Percentiles rank a stretch among this genome's conserved stretches.
Evolutionary conservation across 768 basidiomycete genomes (phyloP).

Genomic region (Amanita polypyramis): DNA sequence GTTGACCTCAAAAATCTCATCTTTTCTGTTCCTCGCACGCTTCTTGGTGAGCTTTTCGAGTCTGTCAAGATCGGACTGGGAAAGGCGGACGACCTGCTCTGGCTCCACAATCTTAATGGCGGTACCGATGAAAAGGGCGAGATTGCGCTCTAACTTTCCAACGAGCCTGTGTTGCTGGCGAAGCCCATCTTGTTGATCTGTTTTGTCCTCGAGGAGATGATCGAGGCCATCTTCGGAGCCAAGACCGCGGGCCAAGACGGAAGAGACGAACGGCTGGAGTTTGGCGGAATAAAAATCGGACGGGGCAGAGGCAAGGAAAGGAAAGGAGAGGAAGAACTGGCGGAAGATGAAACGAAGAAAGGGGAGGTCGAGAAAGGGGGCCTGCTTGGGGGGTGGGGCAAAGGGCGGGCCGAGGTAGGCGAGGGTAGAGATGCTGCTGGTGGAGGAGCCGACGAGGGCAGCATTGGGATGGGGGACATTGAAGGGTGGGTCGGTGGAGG

Average conservation of each 20-base stretch:
- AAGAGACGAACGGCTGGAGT: slow-evolving; percentile 87
- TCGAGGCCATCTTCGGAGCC: slow-evolving; percentile 38
- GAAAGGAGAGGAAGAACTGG: slow-evolving; percentile 90
- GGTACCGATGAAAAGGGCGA: slow-evolving; percentile 71
- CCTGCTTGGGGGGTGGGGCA: slow-evolving; percentile 50
- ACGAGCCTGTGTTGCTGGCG: slow-evolving; percentile 46
- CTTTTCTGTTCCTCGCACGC: slow-evolving; percentile 40
- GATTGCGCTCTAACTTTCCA: slow-evolving; percentile 73
- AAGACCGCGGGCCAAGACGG: slow-evolving; percentile 72
- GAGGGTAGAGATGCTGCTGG: slow-evolving; percentile 50
- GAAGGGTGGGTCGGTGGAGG: slow-evolving; percentile 24
- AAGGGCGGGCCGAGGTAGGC: slow-evolving; percentile 89
- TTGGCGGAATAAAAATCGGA: slow-evolving; percentile 90
- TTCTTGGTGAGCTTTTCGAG: slow-evolving; percentile 65
- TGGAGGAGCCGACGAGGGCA: slow-evolving; percentile 11
- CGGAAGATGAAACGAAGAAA: slow-evolving; percentile 85
- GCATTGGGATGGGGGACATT: slow-evolving; percentile 10
- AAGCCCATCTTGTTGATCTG: slow-evolving; percentile 12
- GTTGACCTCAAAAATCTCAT: slow-evolving; percentile 78
- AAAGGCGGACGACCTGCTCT: slow-evolving; percentile 87
- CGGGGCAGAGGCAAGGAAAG: slow-evolving; percentile 85
- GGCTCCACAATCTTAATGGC: slow-evolving; percentile 74
- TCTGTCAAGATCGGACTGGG: slow-evolving; percentile 72
- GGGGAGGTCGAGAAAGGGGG: slow-evolving; percentile 62
- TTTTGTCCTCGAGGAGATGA: background rate